Conservation (phyloP, 345 rosid genomes). For the Eucalyptus decipiens region DNA sequence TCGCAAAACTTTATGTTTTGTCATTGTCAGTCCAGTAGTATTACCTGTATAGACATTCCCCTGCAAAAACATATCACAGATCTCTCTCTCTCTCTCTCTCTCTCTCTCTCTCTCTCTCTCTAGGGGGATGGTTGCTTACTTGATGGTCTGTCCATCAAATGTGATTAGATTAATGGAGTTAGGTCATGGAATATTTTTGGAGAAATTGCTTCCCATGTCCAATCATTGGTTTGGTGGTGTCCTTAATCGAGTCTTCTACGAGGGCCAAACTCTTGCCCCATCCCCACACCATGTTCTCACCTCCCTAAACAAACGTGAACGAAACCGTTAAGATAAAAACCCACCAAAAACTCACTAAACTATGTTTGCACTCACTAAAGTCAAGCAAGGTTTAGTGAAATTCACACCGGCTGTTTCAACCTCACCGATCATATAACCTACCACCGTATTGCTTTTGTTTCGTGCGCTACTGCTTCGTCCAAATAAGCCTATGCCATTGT, state of each 20-base stretch:
- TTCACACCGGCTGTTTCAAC: neutral
- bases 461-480: neutral
- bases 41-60: neutral
- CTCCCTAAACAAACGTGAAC: neutral
- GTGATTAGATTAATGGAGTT: neutral
- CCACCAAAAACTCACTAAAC: neutral
- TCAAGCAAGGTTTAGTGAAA: neutral
- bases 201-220: constrained; percentile 4
- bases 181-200: neutral
- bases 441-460: neutral
- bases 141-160: neutral
- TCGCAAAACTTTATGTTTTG: neutral
- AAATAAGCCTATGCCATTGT: neutral
- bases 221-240: constrained; percentile 30
- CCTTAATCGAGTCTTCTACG: neutral
- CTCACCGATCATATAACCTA: neutral
- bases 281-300: constrained; percentile 19
- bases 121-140: neutral
- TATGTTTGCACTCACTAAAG: neutral
- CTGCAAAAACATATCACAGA: neutral
- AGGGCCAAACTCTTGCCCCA: constrained; percentile 3
- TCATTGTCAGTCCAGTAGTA: neutral
- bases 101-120: neutral
- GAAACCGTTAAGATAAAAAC: neutral
- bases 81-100: neutral